These are phyloP conservation scores for Trichoderma sp. DNA, from an alignment of 2,329 filamentous ascomycete species.

Conservation along the genomic window DNA sequence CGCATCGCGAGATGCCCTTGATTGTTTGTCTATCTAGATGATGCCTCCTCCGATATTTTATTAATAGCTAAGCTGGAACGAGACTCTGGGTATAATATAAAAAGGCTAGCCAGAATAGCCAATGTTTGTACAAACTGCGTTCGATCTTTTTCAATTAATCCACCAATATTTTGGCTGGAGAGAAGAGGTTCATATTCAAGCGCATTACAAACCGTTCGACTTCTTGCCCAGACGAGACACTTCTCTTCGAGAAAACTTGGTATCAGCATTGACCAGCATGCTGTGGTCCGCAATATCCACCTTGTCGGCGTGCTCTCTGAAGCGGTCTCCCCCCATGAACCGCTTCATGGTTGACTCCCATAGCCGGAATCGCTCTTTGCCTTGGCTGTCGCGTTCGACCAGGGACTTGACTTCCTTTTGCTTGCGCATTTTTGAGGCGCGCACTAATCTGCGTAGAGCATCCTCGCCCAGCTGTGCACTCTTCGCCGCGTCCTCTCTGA, in stretches of 20 bases:
- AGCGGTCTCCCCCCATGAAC: slow-evolving; percentile 41
- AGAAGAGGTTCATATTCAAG: neutral
- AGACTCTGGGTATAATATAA: neutral
- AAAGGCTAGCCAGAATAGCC: neutral
- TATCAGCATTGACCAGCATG: slow-evolving; percentile 61
- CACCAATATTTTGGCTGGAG: neutral
- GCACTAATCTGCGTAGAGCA: slow-evolving; percentile 56
- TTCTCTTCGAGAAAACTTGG: slow-evolving; percentile 51
- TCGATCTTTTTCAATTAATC: neutral
- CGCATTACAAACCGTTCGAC: neutral
- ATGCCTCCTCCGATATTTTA: too few species aligned
- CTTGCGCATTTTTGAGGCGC: slow-evolving; percentile 61
- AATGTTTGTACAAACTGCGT: neutral
- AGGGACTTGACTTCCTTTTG: slow-evolving; percentile 60
- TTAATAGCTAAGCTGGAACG: neutral
- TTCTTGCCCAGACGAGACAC: slow-evolving; percentile 45
- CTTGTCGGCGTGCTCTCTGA: slow-evolving; percentile 35
- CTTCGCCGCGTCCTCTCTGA: slow-evolving; percentile 56
- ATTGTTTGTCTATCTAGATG: neutral
- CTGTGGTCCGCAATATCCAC: slow-evolving; percentile 59
- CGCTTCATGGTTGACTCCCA: slow-evolving; percentile 62
- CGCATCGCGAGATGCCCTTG: neutral
- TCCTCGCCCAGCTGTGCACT: slow-evolving; percentile 61
- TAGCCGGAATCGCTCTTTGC: slow-evolving; percentile 54
- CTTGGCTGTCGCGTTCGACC: slow-evolving; percentile 50